Conservation (phyloP, 345 rosid species). For the Populus deltoides region DNA sequence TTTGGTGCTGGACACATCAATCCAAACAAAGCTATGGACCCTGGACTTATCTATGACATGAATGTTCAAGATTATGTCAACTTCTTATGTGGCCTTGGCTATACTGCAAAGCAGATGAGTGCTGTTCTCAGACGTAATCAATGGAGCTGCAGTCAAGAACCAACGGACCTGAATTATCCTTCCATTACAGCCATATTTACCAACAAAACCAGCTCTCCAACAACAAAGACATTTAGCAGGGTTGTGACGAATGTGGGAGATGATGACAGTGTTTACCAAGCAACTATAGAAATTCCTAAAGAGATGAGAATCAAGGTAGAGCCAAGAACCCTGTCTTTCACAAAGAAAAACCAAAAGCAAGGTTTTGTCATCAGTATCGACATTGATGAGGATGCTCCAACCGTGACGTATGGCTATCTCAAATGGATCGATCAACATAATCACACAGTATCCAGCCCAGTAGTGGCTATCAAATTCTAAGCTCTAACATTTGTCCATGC, state of each 20-base stretch:
- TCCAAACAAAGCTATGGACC: constrained; percentile 47
- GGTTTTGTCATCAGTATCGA: constrained; percentile 8
- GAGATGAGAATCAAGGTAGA: constrained; percentile 8
- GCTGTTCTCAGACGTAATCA: constrained; percentile 27
- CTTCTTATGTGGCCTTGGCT: constrained; percentile 38
- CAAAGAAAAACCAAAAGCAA: not conserved
- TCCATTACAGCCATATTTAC: constrained; percentile 21
- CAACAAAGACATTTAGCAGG: constrained; percentile 5
- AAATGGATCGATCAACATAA: constrained; percentile 42
- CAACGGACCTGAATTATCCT: constrained; percentile 34
- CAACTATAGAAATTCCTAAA: constrained; percentile 6
- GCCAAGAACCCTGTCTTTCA: not conserved
- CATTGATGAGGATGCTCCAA: constrained; percentile 10
- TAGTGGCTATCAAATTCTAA: constrained; percentile 25
- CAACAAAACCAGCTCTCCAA: not conserved
- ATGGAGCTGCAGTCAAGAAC: constrained; percentile 34
- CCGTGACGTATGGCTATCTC: constrained; percentile 25
- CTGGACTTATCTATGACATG: constrained; percentile 42
- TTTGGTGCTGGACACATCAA: constrained; percentile 41
- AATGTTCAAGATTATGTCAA: constrained; percentile 35
- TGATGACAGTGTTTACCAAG: not conserved
- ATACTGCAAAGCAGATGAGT: constrained; percentile 35
- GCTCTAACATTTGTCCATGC: not conserved
- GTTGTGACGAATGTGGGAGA: constrained; percentile 21
- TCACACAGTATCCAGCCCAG: constrained; percentile 38